Evolutionary conservation across 1,284 basidiomycete species (phyloP), one percentile per base, ranked within the genome.

Genomic region (Ustilago trichophora): DNA sequence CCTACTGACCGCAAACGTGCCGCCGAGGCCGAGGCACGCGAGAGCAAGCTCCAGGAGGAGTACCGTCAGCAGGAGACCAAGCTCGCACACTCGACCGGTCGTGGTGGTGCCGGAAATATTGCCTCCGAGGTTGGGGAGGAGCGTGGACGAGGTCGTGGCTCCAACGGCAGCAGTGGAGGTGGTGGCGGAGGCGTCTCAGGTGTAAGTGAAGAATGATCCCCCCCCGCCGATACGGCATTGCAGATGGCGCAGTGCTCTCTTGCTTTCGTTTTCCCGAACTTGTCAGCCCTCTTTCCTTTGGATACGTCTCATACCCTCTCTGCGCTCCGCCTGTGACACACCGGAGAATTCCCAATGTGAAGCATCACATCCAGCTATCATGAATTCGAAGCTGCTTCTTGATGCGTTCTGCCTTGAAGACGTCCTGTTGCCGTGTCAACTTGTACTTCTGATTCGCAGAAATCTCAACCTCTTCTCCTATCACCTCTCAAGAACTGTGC

Each of bases 61-160:
- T 70, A 70, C 53, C 55, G 67, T 15, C 81, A 84, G 33, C 82
- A 75, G 42, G 80, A 76, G 16, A 38, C 45, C 3, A 82, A 82
- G 10, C 83, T 84, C 7, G 43, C 54, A 6, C 89, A 89, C 75
- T 88, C 88, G 6, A 87, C 86, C 1, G 90, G 88, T 18, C 86
- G 89, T 32, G 89, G 89, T 15, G 89, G 89, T 15, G 74, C 82
- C 3, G 89, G 87, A 1, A 91, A 91, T 73, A 84, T 90, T 21
- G 52, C 62, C 21, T 6, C 42, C 6, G 46, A 62, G 6, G 21
- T 43, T 2, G 57, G 35, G 19, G 69, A 75, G 33, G 64, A 65
- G 45, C 55, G 74, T 12, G 67, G 75, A 7, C 59, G 76, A 31
- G 56, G 59, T 7, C 56, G 67, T 36, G 60, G 54, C 19, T 46